Evolutionary conservation across 331 rosid species (phyloP), one percentile per base, ranked within the genome.

Genomic region (Rhamnella rubrinervis): DNA sequence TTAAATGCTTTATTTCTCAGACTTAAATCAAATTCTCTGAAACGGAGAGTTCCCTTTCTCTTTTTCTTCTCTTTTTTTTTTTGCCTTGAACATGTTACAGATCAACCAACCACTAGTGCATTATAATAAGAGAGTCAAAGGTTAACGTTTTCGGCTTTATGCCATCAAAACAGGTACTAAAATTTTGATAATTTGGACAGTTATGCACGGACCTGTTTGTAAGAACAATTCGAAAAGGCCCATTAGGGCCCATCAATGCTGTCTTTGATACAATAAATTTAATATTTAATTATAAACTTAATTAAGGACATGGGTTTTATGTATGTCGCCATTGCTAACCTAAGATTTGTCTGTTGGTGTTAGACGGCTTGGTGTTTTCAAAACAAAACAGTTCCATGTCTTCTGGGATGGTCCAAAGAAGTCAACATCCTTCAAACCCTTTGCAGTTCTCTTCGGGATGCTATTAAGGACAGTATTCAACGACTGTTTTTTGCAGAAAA

Each of bases 221-320:
- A 70, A 68, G 64, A 37, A 39, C 31, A 55, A 49, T 35, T 70
- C 81, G 75, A 67, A 70, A 77, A 68, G 58, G 72, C 82, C 85
- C 87, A 84, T 28, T 35, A 53, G 80, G 72, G 60, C 71, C 74
- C 75, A 70, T 73, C 73, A 75, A 81, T 67, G 84, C 19, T 70
- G 66, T 72, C 70, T 67, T 66, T 31, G 41, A 23, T 16, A 4
- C 21, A 63, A 5, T 16, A 55, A 38, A 66, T 15, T 14, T 46
- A 7, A 59, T 16, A 35, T 20, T 52, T 47, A 46, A 38, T 15
- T 11, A 53, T 23, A 5, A 0, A 46, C 6, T 4, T 8, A 37
- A 14, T 57, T 35, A 26, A 39, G 25, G 66, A 63, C 35, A 58
- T 19, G 50, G 38, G 64, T 73, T 70, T 61, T 41, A 71, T 31